These are phyloP conservation scores for Lodderomyces parapsilosis DNA, from an alignment of 1,139 yeast species.

Conservation along the genomic window DNA sequence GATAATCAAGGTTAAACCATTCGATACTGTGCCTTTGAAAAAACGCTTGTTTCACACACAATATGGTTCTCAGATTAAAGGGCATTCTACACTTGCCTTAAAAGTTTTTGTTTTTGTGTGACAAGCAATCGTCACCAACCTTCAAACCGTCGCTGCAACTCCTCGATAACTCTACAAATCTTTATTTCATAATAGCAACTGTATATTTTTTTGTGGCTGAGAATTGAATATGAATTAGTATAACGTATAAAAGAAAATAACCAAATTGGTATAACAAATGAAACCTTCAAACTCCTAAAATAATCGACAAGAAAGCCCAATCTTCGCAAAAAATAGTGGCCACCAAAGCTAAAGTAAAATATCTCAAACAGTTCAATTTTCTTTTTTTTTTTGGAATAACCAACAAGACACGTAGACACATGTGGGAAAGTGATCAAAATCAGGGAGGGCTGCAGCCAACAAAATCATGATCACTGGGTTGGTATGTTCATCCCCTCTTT, in stretches of 20 bases:
- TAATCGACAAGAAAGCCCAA: background rate
- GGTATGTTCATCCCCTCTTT: background rate
- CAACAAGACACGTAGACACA: background rate
- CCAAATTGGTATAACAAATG: background rate
- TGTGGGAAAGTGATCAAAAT: background rate
- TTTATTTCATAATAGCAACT: background rate
- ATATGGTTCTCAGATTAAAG: too few relatives aligned
- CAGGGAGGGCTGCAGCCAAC: background rate
- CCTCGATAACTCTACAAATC: too few relatives aligned
- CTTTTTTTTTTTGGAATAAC: background rate
- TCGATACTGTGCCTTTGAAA: too few relatives aligned
- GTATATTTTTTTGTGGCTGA: conserved; percentile 1
- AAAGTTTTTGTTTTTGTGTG: too few relatives aligned
- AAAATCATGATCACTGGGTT: background rate
- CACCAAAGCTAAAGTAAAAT: background rate
- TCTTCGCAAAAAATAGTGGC: background rate
- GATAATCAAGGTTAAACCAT: too few relatives aligned
- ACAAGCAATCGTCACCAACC: too few relatives aligned
- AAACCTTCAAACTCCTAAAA: background rate
- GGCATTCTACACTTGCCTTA: too few relatives aligned
- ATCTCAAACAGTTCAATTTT: background rate
- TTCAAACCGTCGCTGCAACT: too few relatives aligned
- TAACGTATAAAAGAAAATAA: conserved; percentile 2
- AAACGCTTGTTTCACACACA: too few relatives aligned
- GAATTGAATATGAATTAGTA: conserved; percentile 1